Evolutionary conservation across 2,329 filamentous ascomycete genomes (phyloP).

Genomic region (Zelopaecilomyces penicillatus): DNA sequence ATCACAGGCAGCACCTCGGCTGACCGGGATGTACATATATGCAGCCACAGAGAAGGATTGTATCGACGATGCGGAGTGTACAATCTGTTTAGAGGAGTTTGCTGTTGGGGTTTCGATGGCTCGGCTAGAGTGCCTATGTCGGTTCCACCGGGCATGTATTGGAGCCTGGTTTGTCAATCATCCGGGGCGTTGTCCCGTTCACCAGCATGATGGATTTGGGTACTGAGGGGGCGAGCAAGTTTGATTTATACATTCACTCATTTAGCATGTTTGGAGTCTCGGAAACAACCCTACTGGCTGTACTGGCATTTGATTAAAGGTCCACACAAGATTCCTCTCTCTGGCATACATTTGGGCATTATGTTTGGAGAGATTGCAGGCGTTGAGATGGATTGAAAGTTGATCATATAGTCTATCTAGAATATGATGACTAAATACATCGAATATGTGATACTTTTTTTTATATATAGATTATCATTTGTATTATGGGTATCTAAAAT

Average conservation of each 20-base stretch:
- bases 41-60: constrained; percentile 59
- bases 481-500: too few species aligned
- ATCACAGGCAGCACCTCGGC: constrained; percentile 29
- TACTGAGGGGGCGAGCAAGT: constrained; percentile 13
- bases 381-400: too few species aligned
- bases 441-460: too few species aligned
- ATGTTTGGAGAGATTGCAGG: too few species aligned
- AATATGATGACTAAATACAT: too few species aligned
- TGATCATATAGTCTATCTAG: too few species aligned
- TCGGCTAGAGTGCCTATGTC: constrained; percentile 57
- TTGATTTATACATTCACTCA: constrained; percentile 4
- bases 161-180: constrained; percentile 54
- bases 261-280: constrained; percentile 2
- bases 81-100: constrained; percentile 60
- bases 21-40: constrained; percentile 57
- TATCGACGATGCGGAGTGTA: constrained; percentile 59
- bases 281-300: neutral
- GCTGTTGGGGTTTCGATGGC: constrained; percentile 54
- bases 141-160: constrained; percentile 55
- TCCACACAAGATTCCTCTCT: too few species aligned
- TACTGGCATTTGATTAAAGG: neutral
- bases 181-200: constrained; percentile 56
- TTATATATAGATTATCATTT: too few species aligned
- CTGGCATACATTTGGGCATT: too few species aligned
- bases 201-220: constrained; percentile 55